phyloP scores from a whole-genome alignment of 148 eudicot species.

The Chenopodium album region DNA sequence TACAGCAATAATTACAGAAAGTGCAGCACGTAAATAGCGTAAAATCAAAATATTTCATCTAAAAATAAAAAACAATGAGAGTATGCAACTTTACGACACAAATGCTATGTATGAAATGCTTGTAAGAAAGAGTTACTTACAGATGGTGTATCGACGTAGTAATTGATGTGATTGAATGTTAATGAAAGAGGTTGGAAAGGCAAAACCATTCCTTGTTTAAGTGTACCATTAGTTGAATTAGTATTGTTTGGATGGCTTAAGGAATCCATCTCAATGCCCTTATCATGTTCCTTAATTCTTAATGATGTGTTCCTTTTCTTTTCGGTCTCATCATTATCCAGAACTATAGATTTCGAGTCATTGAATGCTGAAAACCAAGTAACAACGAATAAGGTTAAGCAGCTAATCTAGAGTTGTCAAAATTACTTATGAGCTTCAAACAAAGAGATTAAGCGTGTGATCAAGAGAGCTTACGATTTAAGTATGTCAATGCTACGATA shows the following conservation, averaged over 20 bases:
- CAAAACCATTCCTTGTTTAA: constrained; percentile 54
- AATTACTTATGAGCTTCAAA: not conserved
- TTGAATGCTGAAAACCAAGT: constrained; percentile 44
- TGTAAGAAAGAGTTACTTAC: constrained; percentile 33
- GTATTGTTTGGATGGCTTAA: constrained; percentile 12
- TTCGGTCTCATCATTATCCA: constrained; percentile 25
- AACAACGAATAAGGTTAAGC: too few species aligned
- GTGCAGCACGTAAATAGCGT: too few species aligned
- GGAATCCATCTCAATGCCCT: constrained; percentile 33
- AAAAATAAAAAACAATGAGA: too few species aligned
- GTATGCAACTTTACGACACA: too few species aligned
- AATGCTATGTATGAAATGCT: too few species aligned
- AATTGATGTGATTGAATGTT: constrained; percentile 60
- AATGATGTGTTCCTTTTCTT: constrained; percentile 19
- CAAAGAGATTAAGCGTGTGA: not conserved
- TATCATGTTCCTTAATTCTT: constrained; percentile 18
- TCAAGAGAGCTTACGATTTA: constrained; percentile 49
- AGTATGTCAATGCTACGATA: constrained; percentile 47
- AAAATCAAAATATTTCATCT: too few species aligned
- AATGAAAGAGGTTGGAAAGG: constrained; percentile 66
- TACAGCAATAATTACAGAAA: too few species aligned
- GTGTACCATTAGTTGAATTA: constrained; percentile 23
- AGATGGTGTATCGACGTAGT: constrained; percentile 60
- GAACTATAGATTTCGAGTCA: constrained; percentile 40
- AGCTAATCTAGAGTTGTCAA: not conserved